These are phyloP conservation scores for Phytophthora hibernalis DNA, from an alignment of 352 stramenopile species.

Conservation along the genomic window DNA sequence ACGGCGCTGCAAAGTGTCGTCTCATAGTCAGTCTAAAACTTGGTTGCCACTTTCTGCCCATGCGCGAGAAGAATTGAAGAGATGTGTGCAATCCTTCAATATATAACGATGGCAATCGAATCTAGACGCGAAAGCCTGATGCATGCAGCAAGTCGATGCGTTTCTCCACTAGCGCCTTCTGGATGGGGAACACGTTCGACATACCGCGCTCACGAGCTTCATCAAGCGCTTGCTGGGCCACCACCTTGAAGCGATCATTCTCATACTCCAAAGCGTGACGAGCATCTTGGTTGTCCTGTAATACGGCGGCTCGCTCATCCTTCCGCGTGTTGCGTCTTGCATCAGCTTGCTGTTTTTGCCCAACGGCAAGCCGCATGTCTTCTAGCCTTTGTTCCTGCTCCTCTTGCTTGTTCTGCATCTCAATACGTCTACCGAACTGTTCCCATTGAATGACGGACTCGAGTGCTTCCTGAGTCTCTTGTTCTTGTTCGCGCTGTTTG, in stretches of 20 bases:
- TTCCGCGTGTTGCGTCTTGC: slow-evolving; percentile 58
- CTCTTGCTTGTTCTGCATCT: slow-evolving; percentile 68
- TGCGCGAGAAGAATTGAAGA: background rate
- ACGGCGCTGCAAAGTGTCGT: slow-evolving; percentile 70
- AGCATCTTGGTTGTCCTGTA: slow-evolving; percentile 46
- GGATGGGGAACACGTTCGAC: slow-evolving; percentile 72
- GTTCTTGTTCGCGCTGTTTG: slow-evolving; percentile 49
- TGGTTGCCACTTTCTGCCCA: background rate
- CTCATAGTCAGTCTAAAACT: background rate
- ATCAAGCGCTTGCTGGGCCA: slow-evolving; percentile 57
- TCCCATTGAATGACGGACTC: slow-evolving; percentile 72
- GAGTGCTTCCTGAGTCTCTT: slow-evolving; percentile 45
- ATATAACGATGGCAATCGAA: slow-evolving; percentile 17
- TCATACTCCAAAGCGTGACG: slow-evolving; percentile 50
- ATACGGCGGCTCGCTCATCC: slow-evolving; percentile 45
- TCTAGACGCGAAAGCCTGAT: slow-evolving; percentile 76
- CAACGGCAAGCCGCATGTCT: slow-evolving; percentile 65
- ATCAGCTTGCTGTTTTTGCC: slow-evolving; percentile 81
- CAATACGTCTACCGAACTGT: slow-evolving; percentile 67
- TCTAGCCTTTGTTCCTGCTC: slow-evolving; percentile 65
- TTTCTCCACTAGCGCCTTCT: slow-evolving; percentile 77
- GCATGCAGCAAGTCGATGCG: slow-evolving; percentile 74
- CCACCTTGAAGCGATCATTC: slow-evolving; percentile 67
- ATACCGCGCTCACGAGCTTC: slow-evolving; percentile 68
- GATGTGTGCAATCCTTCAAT: slow-evolving; percentile 16